Base-by-base conservation (phyloP, 192 early-diverging fungal species). In the Globomyces pollinis-pini region DNA sequence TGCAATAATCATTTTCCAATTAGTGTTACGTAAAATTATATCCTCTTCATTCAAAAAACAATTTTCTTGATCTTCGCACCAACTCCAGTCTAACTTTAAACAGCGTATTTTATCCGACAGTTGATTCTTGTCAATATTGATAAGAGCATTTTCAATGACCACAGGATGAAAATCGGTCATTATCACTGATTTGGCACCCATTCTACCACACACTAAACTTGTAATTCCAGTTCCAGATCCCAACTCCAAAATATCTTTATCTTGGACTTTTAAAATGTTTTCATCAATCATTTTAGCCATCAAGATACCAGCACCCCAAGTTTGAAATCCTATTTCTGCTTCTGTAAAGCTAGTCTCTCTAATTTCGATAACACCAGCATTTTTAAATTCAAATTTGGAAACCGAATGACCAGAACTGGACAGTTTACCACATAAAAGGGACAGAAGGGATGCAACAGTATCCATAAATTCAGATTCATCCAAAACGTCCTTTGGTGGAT, bases 241-340 rank as follows among this genome's bases (percentile, higher is more conserved):
- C 23, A 69, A 59, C 47, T 69, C 68, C 13, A 69, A 53, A 0
- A 69, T 42, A 18, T 28, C 26, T 61, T 60, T 9, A 42, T 29
- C 35, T 31, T 32, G 38, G 3, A 60, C 18, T 33, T 52, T 34
- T 12, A 66, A 20, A n/a, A 24, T 33, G 1, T 36, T 50, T 23
- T 52, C 38, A 54, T 66, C 64, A 4, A 66, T 23, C 42, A 59
- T 26, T 52, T 60, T 60, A 16, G 68, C 52, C 2, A 69, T 51
- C 38, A 69, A 26, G 3, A 64, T 51, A 16, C 68, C 68, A 0
- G 56, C 57, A 18, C 68, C 68, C 68, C 68, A 69, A 29, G 68
- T 69, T 53, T 69, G 68, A 34, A 69, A 69, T 4, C 68, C 68
- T 11, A 69, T 51, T 26, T 62, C 68, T 7, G 62, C 62, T 24